Percentiles rank a stretch among this genome's conserved stretches.
These are phyloP conservation scores for Gossypium anomalum DNA, from an alignment of 345 rosid species.

Conservation along the genomic window DNA sequence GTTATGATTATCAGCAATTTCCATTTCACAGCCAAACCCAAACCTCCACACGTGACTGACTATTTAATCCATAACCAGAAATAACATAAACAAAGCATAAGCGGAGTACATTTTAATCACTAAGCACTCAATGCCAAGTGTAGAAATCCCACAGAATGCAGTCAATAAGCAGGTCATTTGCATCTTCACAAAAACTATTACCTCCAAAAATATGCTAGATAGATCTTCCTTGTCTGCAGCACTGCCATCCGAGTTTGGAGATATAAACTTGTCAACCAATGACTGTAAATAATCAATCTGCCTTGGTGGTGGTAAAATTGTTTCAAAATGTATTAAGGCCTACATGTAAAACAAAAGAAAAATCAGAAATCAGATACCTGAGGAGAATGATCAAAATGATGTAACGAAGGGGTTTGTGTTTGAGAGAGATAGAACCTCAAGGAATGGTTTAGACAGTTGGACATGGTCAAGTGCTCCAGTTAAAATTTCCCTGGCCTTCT, in stretches of 20 bases:
- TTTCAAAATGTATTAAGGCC: slow-evolving; percentile 71
- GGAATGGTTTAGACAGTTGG: slow-evolving; percentile 72
- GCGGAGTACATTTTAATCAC: not conserved
- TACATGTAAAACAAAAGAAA: slow-evolving; percentile 21
- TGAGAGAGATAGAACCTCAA: slow-evolving; percentile 49
- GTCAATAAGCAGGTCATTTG: not conserved
- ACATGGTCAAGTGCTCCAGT: slow-evolving; percentile 67
- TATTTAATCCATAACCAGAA: not conserved
- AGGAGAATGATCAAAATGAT: not conserved
- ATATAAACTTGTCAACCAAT: slow-evolving; percentile 64
- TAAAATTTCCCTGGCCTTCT: slow-evolving; percentile 70
- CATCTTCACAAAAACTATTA: slow-evolving; percentile 13
- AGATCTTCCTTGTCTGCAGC: slow-evolving; percentile 78
- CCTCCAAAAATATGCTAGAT: slow-evolving; percentile 82
- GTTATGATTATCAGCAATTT: not conserved
- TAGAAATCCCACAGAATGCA: not conserved
- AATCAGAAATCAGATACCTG: slow-evolving; percentile 10
- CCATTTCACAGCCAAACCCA: not conserved
- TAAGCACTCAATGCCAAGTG: not conserved
- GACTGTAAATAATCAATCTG: slow-evolving; percentile 65
- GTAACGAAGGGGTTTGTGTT: not conserved
- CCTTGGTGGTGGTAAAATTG: slow-evolving; percentile 61
- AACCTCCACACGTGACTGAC: not conserved
- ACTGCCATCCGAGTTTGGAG: slow-evolving; percentile 54
- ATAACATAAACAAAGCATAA: not conserved